Evolutionary conservation across 441 rosid genomes (phyloP).

Genomic region (Viola pubescens): DNA sequence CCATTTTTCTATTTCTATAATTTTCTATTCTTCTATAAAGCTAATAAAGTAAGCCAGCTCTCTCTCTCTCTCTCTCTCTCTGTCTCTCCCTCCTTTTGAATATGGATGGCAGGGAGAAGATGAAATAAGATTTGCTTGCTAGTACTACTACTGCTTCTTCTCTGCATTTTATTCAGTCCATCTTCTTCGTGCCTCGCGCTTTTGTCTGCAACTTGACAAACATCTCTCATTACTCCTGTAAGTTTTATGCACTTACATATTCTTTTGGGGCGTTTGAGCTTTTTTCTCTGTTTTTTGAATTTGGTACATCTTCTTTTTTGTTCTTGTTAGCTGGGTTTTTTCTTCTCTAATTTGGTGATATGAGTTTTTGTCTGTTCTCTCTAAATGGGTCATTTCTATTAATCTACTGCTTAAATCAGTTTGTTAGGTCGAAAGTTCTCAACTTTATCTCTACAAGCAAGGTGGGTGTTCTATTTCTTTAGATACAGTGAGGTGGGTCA

Average conservation of each 20-base stretch:
- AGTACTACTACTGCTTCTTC: neutral
- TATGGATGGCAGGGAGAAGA: constrained; percentile 9
- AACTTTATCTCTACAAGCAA: neutral
- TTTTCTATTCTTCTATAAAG: neutral
- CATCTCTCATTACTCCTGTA: constrained; percentile 12
- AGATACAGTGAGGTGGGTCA: constrained; percentile 5
- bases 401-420: constrained; percentile 3
- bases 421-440: neutral
- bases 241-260: constrained; percentile 3
- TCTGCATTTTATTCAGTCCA: neutral
- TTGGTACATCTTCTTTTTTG: constrained; percentile 4
- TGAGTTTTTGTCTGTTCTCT: neutral
- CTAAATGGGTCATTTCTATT: constrained; percentile 1
- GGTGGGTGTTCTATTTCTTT: neutral
- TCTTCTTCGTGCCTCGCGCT: constrained; percentile 16
- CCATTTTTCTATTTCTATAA: too few relatives aligned
- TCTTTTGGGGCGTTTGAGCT: neutral
- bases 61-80: neutral
- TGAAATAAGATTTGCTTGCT: neutral
- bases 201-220: constrained; percentile 7
- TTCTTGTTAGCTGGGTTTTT: too few relatives aligned
- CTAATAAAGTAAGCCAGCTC: neutral
- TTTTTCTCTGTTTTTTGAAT: neutral
- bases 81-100: constrained; percentile 5
- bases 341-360: too few relatives aligned